phyloP scores from a whole-genome alignment of 257 asterid genomes.

The Solanum bulbocastanum region DNA sequence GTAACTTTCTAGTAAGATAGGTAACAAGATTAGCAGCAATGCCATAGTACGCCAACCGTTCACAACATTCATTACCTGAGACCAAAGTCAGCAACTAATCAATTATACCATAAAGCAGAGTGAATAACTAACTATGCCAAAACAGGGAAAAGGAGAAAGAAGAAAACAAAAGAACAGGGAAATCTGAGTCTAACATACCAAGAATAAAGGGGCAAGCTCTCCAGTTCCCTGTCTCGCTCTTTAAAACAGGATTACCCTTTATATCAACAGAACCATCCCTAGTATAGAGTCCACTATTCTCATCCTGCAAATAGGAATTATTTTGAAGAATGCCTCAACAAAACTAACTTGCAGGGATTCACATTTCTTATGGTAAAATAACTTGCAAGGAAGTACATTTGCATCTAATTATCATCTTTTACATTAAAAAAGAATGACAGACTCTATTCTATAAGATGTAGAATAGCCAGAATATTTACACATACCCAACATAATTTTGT shows the following conservation, averaged over 20 bases:
- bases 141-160: neutral
- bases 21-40: constrained; percentile 88
- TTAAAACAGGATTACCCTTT: constrained; percentile 79
- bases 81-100: constrained; percentile 4
- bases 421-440: neutral
- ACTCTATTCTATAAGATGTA: neutral
- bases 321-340: neutral
- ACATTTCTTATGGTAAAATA: neutral
- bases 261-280: constrained; percentile 97
- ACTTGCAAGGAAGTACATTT: neutral
- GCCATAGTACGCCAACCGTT: constrained; percentile 95
- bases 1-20: constrained; percentile 73
- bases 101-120: neutral
- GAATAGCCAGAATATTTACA: neutral
- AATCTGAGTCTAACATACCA: constrained; percentile 29
- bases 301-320: constrained; percentile 30
- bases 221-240: constrained; percentile 94
- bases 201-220: constrained; percentile 93
- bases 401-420: neutral
- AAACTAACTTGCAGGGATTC: neutral
- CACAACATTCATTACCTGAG: constrained; percentile 95
- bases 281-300: constrained; percentile 32
- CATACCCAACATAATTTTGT: neutral
- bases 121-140: neutral
- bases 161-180: neutral